Conservation (phyloP, 805 yeast species). For the Saccharomyces eubayanus region DNA sequence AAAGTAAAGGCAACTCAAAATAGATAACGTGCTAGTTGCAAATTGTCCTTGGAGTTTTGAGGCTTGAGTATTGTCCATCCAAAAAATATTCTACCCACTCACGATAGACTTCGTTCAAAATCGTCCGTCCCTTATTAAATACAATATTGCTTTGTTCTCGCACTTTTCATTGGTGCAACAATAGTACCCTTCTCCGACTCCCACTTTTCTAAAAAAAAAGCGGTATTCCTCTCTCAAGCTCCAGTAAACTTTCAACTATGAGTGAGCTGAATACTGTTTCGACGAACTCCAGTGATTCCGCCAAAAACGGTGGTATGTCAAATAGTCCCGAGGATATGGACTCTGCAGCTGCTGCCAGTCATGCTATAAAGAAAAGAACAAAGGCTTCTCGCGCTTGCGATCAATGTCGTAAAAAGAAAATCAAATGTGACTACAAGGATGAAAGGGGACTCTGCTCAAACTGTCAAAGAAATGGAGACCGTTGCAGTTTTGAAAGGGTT, state of each 20-base stretch:
- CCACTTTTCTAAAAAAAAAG: background rate
- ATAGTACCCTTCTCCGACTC: background rate
- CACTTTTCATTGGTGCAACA: background rate
- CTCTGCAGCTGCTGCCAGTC: background rate
- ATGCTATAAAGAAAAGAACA: conserved; percentile 42
- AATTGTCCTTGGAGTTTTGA: background rate
- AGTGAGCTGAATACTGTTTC: background rate
- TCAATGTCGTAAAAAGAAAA: conserved; percentile 65
- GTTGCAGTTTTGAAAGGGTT: conserved; percentile 59
- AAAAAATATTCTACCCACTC: background rate
- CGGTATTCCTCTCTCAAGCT: background rate
- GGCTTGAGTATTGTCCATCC: background rate
- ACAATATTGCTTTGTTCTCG: background rate
- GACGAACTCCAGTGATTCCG: conserved; percentile 6
- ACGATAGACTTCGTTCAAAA: background rate
- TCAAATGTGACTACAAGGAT: conserved; percentile 57
- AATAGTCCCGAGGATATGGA: conserved; percentile 2
- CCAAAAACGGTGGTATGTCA: conserved; percentile 2
- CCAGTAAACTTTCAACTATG: background rate
- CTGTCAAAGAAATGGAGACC: conserved; percentile 52
- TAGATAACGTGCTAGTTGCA: background rate
- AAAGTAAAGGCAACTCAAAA: background rate
- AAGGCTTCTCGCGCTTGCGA: conserved; percentile 80
- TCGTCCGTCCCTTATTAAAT: background rate
- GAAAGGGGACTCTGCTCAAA: conserved; percentile 52